Percentiles rank a stretch among this genome's conserved stretches.
Conservation (phyloP, 1,284 basidiomycete genomes). For the Sporisorium exsertum region DNA sequence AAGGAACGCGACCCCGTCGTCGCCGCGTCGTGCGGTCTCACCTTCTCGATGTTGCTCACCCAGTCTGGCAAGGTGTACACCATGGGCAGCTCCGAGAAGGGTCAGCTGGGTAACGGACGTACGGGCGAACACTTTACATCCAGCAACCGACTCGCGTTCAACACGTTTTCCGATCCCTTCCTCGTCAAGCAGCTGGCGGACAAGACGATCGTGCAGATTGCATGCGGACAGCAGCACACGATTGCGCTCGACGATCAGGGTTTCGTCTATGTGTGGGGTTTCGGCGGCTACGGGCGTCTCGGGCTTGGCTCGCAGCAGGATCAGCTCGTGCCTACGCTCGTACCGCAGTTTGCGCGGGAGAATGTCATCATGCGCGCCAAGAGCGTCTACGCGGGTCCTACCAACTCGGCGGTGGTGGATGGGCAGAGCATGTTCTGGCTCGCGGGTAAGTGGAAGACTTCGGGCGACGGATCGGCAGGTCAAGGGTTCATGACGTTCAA, state of each 20-base stretch:
- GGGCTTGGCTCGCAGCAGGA: slow-evolving; percentile 83
- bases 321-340: slow-evolving; percentile 68
- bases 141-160: slow-evolving; percentile 83
- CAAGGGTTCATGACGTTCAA: slow-evolving; percentile 56
- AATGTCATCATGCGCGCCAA: slow-evolving; percentile 77
- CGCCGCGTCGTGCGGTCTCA: slow-evolving; percentile 82
- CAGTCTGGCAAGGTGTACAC: slow-evolving; percentile 84
- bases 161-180: slow-evolving; percentile 76
- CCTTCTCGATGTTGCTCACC: slow-evolving; percentile 85
- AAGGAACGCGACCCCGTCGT: slow-evolving; percentile 77
- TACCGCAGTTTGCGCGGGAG: slow-evolving; percentile 70
- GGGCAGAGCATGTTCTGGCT: slow-evolving; percentile 82
- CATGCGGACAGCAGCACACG: slow-evolving; percentile 87
- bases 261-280: slow-evolving; percentile 78
- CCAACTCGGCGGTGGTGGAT: slow-evolving; percentile 85
- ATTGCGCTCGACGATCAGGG: slow-evolving; percentile 80
- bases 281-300: slow-evolving; percentile 71
- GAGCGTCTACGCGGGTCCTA: slow-evolving; percentile 81
- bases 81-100: slow-evolving; percentile 90
- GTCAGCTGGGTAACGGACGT: slow-evolving; percentile 89
- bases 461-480: slow-evolving; percentile 80
- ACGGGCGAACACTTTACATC: slow-evolving; percentile 88
- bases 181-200: slow-evolving; percentile 77
- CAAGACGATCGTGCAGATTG: slow-evolving; percentile 82
- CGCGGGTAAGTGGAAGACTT: slow-evolving; percentile 82